These are phyloP conservation scores for Acacia pycnantha DNA, from an alignment of 331 rosid genomes.

Conservation along the genomic window DNA sequence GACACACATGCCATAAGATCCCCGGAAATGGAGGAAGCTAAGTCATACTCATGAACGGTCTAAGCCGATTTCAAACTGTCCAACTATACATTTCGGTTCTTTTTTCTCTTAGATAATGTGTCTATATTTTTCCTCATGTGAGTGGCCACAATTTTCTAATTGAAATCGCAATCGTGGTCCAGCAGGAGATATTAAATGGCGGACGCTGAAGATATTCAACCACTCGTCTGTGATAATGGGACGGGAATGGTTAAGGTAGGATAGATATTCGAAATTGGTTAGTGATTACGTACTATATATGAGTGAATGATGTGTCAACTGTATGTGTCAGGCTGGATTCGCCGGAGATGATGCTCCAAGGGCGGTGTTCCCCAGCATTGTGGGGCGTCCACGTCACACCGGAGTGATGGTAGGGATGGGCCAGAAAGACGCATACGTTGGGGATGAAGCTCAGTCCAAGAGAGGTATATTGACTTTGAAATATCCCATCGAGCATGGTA, in stretches of 20 bases:
- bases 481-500: conserved; percentile 89
- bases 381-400: conserved; percentile 88
- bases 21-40: background rate
- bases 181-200: conserved; percentile 60
- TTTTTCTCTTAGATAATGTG: background rate
- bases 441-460: conserved; percentile 90
- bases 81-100: background rate
- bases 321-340: conserved; percentile 68
- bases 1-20: background rate
- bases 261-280: background rate
- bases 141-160: background rate
- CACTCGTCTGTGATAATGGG: conserved; percentile 91
- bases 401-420: conserved; percentile 98
- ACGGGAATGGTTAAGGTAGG: conserved; percentile 89
- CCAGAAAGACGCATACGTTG: conserved; percentile 88
- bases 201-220: conserved; percentile 86
- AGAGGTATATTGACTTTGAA: conserved; percentile 81
- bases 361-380: conserved; percentile 91
- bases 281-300: background rate
- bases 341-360: conserved; percentile 97
- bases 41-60: background rate
- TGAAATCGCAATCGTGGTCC: background rate
- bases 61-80: background rate
- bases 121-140: background rate
- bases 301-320: background rate